phyloP scores from a whole-genome alignment of 768 basidiomycete species.

The Collybia nuda region DNA sequence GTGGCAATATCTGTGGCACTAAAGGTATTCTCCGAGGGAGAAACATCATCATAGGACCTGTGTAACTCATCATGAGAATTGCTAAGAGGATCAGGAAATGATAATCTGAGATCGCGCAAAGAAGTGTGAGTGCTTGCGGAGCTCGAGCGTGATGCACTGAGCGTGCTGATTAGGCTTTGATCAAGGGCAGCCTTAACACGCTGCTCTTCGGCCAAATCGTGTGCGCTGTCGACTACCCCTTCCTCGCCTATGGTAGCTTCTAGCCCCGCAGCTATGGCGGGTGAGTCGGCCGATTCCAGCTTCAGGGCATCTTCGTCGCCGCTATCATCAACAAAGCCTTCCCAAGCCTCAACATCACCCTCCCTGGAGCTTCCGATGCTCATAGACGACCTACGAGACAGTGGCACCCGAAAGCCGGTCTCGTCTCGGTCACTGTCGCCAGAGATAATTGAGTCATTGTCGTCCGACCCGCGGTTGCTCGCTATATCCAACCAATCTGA shows the following conservation, averaged over 20 bases:
- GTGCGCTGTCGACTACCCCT: constrained; percentile 24
- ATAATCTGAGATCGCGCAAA: constrained; percentile 74
- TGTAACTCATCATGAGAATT: constrained; percentile 65
- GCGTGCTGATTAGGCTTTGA: constrained; percentile 80
- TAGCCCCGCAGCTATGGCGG: constrained; percentile 26
- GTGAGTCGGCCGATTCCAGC: constrained; percentile 26
- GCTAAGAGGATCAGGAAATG: constrained; percentile 82
- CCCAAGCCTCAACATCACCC: constrained; percentile 76
- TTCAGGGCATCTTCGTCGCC: constrained; percentile 42
- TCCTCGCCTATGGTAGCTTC: constrained; percentile 24
- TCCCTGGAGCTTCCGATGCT: constrained; percentile 69
- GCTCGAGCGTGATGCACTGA: constrained; percentile 71
- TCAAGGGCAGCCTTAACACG: constrained; percentile 74
- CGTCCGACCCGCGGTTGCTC: constrained; percentile 67
- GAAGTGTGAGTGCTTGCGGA: constrained; percentile 56
- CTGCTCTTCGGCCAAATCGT: constrained; percentile 60
- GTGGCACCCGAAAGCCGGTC: constrained; percentile 42
- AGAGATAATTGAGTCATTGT: constrained; percentile 67
- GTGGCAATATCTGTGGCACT: constrained; percentile 22
- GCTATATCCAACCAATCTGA: constrained; percentile 85
- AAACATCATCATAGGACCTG: constrained; percentile 57
- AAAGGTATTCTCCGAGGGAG: constrained; percentile 32
- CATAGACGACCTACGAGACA: constrained; percentile 67
- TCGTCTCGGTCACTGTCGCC: constrained; percentile 64
- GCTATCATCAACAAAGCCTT: constrained; percentile 68